phyloP scores from a whole-genome alignment of 352 stramenopile genomes.

The Hyaloperonospora arabidopsidis region DNA sequence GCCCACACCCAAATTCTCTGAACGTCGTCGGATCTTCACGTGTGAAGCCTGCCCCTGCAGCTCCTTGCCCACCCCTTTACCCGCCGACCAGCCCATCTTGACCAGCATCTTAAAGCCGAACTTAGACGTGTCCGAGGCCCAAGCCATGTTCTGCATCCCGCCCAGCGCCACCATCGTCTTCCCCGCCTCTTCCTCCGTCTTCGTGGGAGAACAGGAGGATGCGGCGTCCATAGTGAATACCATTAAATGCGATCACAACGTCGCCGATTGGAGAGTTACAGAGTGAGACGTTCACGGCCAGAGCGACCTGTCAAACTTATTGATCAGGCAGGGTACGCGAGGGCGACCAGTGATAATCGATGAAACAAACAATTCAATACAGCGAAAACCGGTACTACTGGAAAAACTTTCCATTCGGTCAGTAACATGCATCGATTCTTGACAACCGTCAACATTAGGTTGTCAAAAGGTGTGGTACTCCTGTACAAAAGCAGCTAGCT shows the following conservation, averaged over 20 bases:
- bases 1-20: constrained; percentile 87
- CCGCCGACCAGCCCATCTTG: constrained; percentile 95
- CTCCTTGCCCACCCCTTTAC: constrained; percentile 89
- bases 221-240: too few species aligned
- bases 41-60: constrained; percentile 84
- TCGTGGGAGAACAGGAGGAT: constrained; percentile 4
- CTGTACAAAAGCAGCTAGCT: constrained; percentile 55
- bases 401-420: too few species aligned
- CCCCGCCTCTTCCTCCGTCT: constrained; percentile 25
- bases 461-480: constrained; percentile 70
- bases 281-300: too few species aligned
- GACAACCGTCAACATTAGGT: too few species aligned
- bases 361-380: too few species aligned
- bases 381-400: too few species aligned
- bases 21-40: constrained; percentile 82
- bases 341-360: too few species aligned
- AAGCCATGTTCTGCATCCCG: constrained; percentile 85
- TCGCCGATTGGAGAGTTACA: too few species aligned
- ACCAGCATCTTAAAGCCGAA: constrained; percentile 93
- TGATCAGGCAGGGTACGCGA: too few species aligned
- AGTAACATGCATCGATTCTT: too few species aligned
- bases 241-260: too few species aligned
- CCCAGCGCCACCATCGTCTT: constrained; percentile 73
- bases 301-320: too few species aligned
- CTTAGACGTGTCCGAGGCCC: constrained; percentile 85